Base-by-base conservation (phyloP, 805 yeast genomes). In the Candida broadrunensis region DNA sequence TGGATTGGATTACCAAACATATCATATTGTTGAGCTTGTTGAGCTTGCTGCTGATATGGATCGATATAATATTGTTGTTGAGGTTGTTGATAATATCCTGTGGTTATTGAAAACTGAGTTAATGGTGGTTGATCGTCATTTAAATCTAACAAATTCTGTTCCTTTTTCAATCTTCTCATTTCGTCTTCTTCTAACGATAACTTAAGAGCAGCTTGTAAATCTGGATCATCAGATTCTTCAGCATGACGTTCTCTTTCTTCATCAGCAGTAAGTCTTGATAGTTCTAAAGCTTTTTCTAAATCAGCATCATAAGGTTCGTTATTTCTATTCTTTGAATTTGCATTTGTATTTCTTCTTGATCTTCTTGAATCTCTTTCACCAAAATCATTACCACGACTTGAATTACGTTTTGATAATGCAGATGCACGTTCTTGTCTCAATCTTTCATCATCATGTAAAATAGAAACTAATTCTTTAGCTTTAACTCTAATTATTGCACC, bases 401-500 rank as follows among this genome's bases (percentile, higher is more conserved):
- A 17, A 31, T 34, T 43, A n/a, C 18, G 17, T 41, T 46, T 50
- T 21, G 43, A 43, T 5, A 53, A 50, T 8, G 70, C 78, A 45
- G 67, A 54, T 25, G 70, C 73, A 45, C 97, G 73, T 58, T 85
- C 97, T 42, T 77, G 77, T 29, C 75, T 66, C 46, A 91, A 74
- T 54, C 95, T 74, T 52, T 88, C 96, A 46, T 85, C 90, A 58
- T 91, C 95, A 52, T 76, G 72, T 53, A 91, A 66, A 43, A 91
- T 67, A n/a, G 83, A 64, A 0, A 95, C 87, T 58, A 91, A 72
- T 51, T 88, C 97, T 56, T 83, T 86, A 2, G 97, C 97, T 65
- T 90, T 88, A 32, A 88, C 88, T 44, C 99, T 77, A 41, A 69
- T 84, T 39, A 88, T 78, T 7, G 85, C 85, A 17, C 99, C 98